These are phyloP conservation scores for Calycina herbarum DNA, from an alignment of 2,329 filamentous ascomycete genomes.

Conservation along the genomic window DNA sequence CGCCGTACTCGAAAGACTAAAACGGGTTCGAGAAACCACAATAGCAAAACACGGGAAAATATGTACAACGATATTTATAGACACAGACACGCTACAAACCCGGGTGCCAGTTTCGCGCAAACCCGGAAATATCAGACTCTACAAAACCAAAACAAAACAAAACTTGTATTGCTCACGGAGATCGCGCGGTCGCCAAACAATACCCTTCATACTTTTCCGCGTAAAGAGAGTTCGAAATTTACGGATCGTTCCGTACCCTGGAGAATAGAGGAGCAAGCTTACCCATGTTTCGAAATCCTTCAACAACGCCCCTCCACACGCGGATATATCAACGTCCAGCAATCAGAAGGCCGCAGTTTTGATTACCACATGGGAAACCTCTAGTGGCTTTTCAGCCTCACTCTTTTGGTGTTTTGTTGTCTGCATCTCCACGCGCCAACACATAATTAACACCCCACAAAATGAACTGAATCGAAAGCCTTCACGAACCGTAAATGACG, in stretches of 20 bases:
- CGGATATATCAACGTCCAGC: constrained; percentile 9
- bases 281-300: constrained; percentile 1
- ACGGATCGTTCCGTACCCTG: constrained; percentile 3
- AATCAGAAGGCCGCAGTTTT: constrained; percentile 3
- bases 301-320: neutral
- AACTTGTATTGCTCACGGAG: too few species aligned
- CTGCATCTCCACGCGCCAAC: too few species aligned
- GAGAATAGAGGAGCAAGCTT: neutral
- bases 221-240: neutral
- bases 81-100: neutral
- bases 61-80: neutral
- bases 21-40: neutral
- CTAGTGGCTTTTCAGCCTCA: constrained; percentile 11
- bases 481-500: constrained; percentile 5
- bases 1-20: neutral
- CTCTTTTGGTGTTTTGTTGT: too few species aligned
- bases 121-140: too few species aligned
- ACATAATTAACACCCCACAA: neutral
- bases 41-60: neutral
- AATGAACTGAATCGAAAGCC: too few species aligned
- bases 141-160: too few species aligned
- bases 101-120: too few species aligned
- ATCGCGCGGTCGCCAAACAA: too few species aligned
- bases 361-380: neutral
- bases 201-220: too few species aligned